Conservation (phyloP, 2,329 filamentous ascomycete species). For the Pyrenophora seminiperda region DNA sequence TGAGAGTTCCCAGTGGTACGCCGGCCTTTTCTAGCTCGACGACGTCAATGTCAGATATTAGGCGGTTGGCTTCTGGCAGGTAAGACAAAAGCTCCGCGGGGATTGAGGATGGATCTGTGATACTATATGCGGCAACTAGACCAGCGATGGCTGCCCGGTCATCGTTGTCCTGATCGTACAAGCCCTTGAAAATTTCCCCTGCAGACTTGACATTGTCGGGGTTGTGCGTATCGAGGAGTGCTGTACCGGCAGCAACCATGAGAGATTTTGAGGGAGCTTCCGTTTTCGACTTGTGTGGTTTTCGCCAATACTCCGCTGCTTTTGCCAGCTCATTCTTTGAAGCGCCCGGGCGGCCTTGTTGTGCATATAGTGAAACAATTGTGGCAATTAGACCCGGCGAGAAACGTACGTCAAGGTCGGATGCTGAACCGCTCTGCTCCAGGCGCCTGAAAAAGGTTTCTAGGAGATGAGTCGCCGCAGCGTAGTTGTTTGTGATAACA, state of each 20-base stretch:
- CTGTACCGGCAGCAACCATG: conserved; percentile 74
- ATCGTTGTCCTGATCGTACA: conserved; percentile 68
- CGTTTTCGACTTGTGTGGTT: conserved; percentile 58
- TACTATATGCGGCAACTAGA: conserved; percentile 80
- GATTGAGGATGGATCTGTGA: conserved; percentile 62
- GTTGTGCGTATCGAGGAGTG: conserved; percentile 77
- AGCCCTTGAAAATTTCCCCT: conserved; percentile 75
- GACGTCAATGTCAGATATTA: conserved; percentile 66
- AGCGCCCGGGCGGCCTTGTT: conserved; percentile 73
- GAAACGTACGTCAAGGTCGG: conserved; percentile 73
- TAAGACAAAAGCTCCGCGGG: conserved; percentile 58
- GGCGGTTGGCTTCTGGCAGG: conserved; percentile 66
- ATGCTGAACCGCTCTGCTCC: conserved; percentile 63
- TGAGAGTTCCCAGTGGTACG: conserved; percentile 56
- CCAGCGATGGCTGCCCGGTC: conserved; percentile 78
- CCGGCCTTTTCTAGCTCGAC: conserved; percentile 69
- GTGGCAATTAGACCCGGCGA: conserved; percentile 84
- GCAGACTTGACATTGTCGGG: conserved; percentile 71
- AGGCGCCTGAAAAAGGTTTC: conserved; percentile 76
- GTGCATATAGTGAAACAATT: conserved; percentile 76
- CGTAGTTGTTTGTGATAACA: conserved; percentile 70
- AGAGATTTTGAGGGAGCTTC: conserved; percentile 61
- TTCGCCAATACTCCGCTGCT: conserved; percentile 80
- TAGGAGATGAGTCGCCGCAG: conserved; percentile 74
- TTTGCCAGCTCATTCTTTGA: conserved; percentile 76